These are phyloP conservation scores for Afroboletus lepidellus DNA, from an alignment of 1,284 basidiomycete genomes.

Conservation along the genomic window DNA sequence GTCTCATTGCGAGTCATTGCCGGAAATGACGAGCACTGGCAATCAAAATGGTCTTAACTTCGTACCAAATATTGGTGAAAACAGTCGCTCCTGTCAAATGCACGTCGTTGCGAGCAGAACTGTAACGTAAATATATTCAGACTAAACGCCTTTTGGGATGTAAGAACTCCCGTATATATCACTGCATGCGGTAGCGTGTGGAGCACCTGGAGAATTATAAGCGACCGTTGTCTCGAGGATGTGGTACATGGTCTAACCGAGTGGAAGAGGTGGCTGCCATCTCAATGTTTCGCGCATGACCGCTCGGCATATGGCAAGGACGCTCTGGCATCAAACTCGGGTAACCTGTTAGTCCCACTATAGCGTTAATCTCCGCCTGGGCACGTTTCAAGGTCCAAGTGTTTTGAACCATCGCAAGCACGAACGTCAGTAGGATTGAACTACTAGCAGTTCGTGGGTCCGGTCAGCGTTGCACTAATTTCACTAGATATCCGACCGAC, in stretches of 20 bases:
- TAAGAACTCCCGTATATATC: slow-evolving; percentile 27
- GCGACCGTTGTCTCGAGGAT: background rate
- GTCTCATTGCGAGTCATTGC: slow-evolving; percentile 23
- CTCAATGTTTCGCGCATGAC: slow-evolving; percentile 39
- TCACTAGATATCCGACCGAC: slow-evolving; percentile 17
- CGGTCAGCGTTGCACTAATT: slow-evolving; percentile 24
- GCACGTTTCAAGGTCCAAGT: slow-evolving; percentile 30
- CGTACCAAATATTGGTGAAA: slow-evolving; percentile 26
- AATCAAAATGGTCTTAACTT: background rate
- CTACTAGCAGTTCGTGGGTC: slow-evolving; percentile 23
- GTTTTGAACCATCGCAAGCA: too few relatives aligned
- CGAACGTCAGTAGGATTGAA: too few relatives aligned
- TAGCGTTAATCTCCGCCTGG: slow-evolving; percentile 40
- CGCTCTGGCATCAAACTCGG: slow-evolving; percentile 39
- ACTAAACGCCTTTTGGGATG: slow-evolving; percentile 29
- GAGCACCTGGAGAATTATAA: slow-evolving; percentile 12
- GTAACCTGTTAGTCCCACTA: slow-evolving; percentile 40
- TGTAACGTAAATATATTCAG: background rate
- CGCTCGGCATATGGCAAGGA: slow-evolving; percentile 40
- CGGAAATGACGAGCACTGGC: slow-evolving; percentile 4
- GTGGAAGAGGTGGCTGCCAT: slow-evolving; percentile 26
- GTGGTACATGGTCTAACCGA: slow-evolving; percentile 15
- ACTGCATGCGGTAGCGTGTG: slow-evolving; percentile 14
- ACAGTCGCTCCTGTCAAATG: slow-evolving; percentile 14
- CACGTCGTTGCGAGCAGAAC: background rate